Percentiles rank a stretch among this genome's conserved stretches.
These are phyloP conservation scores for Arctium minus DNA, from an alignment of 129 eudicot species.

Conservation along the genomic window DNA sequence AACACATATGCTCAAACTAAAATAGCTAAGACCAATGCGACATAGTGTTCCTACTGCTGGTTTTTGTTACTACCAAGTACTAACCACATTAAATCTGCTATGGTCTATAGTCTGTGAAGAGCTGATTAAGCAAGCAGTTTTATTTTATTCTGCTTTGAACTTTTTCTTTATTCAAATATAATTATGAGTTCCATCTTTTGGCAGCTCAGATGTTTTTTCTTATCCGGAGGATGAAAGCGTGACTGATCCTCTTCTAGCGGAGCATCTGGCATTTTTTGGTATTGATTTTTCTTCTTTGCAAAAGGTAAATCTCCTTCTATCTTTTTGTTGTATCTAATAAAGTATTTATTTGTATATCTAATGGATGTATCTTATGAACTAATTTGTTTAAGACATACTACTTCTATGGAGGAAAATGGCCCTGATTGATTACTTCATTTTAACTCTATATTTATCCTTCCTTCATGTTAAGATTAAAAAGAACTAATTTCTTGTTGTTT, in stretches of 20 bases:
- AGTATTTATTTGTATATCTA: background rate
- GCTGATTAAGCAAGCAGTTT: background rate
- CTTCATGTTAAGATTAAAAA: background rate
- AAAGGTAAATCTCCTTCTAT: conserved; percentile 51
- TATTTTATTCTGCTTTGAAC: background rate
- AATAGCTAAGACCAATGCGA: background rate
- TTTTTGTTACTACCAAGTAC: background rate
- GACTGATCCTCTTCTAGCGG: conserved; percentile 71
- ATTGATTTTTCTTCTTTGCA: conserved; percentile 91
- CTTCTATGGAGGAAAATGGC: background rate
- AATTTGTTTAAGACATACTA: background rate
- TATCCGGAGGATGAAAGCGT: conserved; percentile 98
- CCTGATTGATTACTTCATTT: background rate
- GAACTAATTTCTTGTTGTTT: background rate
- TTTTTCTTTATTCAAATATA: conserved; percentile 30
- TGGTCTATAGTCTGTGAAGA: background rate
- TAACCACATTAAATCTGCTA: background rate
- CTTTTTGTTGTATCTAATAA: background rate
- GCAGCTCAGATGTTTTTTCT: conserved; percentile 97
- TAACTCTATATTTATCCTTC: background rate
- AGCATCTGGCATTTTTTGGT: conserved; percentile 87
- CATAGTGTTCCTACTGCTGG: background rate
- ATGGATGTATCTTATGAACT: background rate
- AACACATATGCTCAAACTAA: no score
- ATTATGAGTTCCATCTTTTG: conserved; percentile 53